A percentile compares a stretch with the other conserved stretches of the same genome.
phyloP scores from a whole-genome alignment of 2,329 filamentous ascomycete genomes.

The Myotisia sp. region DNA sequence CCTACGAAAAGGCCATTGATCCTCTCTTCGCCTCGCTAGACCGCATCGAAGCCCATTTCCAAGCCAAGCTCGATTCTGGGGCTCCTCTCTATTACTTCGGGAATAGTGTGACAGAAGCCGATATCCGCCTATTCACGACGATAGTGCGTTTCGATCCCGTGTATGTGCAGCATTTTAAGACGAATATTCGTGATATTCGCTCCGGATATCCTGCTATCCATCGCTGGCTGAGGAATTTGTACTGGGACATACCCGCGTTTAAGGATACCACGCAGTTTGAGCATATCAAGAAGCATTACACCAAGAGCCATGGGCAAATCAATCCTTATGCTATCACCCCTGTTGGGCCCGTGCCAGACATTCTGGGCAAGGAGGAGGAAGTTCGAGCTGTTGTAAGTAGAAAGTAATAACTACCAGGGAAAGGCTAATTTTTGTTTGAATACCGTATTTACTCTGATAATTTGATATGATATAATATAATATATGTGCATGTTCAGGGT shows the following conservation, averaged over 20 bases:
- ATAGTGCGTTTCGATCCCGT: conserved; percentile 60
- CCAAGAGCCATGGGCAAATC: conserved; percentile 51
- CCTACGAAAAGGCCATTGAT: conserved; percentile 61
- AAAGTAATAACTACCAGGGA: no score
- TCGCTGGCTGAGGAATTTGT: conserved; percentile 66
- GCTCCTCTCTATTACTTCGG: conserved; percentile 54
- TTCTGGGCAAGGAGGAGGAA: conserved; percentile 65
- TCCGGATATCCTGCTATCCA: conserved; percentile 71
- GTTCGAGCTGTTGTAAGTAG: conserved; percentile 33
- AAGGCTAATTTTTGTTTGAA: no score
- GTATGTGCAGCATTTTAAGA: conserved; percentile 72
- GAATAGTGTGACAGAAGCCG: conserved; percentile 60
- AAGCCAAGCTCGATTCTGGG: conserved; percentile 32
- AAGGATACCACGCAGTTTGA: conserved; percentile 74
- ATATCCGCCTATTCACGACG: conserved; percentile 62
- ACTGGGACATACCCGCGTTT: conserved; percentile 73
- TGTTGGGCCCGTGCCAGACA: conserved; percentile 67
- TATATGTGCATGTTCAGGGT: no score
- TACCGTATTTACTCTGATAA: no score
- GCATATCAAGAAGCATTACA: conserved; percentile 79
- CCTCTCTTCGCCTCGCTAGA: conserved; percentile 66
- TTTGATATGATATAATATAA: no score
- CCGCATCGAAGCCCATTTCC: conserved; percentile 60
- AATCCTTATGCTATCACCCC: conserved; percentile 62
- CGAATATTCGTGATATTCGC: conserved; percentile 72